Base-by-base conservation (phyloP, 2,329 filamentous ascomycete genomes). In the Colletotrichum paranaense region DNA sequence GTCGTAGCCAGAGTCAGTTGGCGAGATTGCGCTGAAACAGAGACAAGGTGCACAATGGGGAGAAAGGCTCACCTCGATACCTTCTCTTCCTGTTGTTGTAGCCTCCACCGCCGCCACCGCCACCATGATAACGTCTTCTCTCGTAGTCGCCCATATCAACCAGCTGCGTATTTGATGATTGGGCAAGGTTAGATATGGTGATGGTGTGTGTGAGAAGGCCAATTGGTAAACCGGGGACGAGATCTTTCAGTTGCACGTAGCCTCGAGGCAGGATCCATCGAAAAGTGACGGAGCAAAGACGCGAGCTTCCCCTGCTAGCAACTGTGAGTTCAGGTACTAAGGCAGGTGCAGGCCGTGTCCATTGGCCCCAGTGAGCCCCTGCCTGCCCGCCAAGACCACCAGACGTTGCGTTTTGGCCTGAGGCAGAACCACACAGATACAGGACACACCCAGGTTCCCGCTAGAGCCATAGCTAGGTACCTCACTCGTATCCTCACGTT, bases 1-100 rank as follows among this genome's bases (percentile, higher is more conserved):
- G 67, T 76, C 60, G 69, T 84, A 83, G 85, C 62, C 60, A 73
- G 35, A 56, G 28, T 28, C 22, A 11, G 28, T 55, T 70, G 24
- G 46, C 59, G 46, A 65, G 69, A 55, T 73, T 24, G 58, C 28
- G 57, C 14, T 46, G 60, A 58, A 70, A 70, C 58, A n/a, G 46
- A 16, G 22, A 46, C 22, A 22, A 22, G 32, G 46, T 11, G 62
- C 35, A 60, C 57, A 58, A 59, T 26, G 14, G 66, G 58, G 75
- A n/a, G 60, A 38, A 35, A 70, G 68, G 77, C 86, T 77, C 81
- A 95, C 95, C 95, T 93, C 94, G 89, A 80, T 92, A 93, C 80
- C 95, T 90, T 79, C 93, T 89, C 85, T 97, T 97, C 82, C 93
- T 91, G 78, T 90, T 91, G 81, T 91, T 86, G 79, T 88, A 83